Conservation (phyloP, 768 basidiomycete genomes). For the Lactarius sp. region DNA sequence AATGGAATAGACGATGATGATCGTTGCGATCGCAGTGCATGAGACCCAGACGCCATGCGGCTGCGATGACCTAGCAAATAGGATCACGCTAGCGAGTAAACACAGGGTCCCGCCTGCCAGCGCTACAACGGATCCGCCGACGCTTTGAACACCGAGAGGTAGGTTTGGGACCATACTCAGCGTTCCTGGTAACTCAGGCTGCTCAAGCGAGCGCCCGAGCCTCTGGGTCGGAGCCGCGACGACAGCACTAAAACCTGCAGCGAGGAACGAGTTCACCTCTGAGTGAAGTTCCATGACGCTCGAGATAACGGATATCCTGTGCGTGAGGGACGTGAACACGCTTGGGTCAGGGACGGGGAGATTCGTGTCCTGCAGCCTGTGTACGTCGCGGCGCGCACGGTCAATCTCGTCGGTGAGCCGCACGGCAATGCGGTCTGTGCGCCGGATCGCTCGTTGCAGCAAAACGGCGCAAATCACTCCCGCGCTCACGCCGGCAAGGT, state of each 20-base stretch:
- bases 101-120: constrained; percentile 9
- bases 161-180: no score
- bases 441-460: neutral
- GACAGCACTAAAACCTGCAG: no score
- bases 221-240: no score
- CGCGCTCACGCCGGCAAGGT: neutral
- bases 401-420: neutral
- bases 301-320: neutral
- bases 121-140: neutral
- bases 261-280: no score
- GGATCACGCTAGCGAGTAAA: constrained; percentile 13
- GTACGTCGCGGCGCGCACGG: neutral
- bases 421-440: neutral
- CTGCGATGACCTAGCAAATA: constrained; percentile 12
- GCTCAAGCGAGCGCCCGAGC: no score
- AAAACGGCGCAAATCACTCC: neutral
- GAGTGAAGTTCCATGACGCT: neutral
- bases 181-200: no score
- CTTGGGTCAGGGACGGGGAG: neutral
- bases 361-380: neutral
- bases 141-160: neutral
- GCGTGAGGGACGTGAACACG: neutral
- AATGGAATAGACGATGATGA: neutral
- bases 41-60: constrained; percentile 12
- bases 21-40: neutral